phyloP scores from a whole-genome alignment of 805 yeast species.

The Hanseniaspora hatyaiensis region DNA sequence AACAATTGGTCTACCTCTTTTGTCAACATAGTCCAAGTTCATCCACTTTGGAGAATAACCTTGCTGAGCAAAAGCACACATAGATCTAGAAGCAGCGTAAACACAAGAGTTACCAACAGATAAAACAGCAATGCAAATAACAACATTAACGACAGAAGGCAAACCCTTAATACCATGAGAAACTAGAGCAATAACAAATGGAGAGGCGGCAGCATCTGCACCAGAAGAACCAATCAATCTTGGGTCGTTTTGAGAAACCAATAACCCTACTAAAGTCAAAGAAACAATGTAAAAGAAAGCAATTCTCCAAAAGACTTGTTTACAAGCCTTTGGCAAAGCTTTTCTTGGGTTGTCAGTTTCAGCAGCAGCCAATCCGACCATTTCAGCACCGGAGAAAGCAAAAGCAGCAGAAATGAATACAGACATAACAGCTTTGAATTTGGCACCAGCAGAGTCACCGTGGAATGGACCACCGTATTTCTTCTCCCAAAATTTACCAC shows the following conservation, averaged over 20 bases:
- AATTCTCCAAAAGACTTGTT: conserved; percentile 48
- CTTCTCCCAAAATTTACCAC: conserved; percentile 39
- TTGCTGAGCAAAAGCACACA: conserved; percentile 51
- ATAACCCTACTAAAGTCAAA: conserved; percentile 35
- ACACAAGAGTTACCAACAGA: conserved; percentile 66
- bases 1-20: conserved; percentile 54
- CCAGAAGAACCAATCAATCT: conserved; percentile 39
- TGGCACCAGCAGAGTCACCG: conserved; percentile 27
- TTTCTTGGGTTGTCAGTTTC: conserved; percentile 40
- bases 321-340: conserved; percentile 41
- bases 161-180: conserved; percentile 53
- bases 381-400: conserved; percentile 44
- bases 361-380: conserved; percentile 42
- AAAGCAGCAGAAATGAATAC: conserved; percentile 47
- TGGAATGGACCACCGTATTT: conserved; percentile 46
- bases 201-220: conserved; percentile 57
- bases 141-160: conserved; percentile 56
- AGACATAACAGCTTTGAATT: conserved; percentile 43
- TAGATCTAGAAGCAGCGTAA: conserved; percentile 55
- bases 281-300: conserved; percentile 37
- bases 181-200: conserved; percentile 71
- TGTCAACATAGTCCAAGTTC: conserved; percentile 48
- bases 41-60: conserved; percentile 44
- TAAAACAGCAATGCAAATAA: conserved; percentile 51
- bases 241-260: conserved; percentile 37